Base-by-base conservation (phyloP, 1,284 basidiomycete species). In the Singerocomus inundabilis region DNA sequence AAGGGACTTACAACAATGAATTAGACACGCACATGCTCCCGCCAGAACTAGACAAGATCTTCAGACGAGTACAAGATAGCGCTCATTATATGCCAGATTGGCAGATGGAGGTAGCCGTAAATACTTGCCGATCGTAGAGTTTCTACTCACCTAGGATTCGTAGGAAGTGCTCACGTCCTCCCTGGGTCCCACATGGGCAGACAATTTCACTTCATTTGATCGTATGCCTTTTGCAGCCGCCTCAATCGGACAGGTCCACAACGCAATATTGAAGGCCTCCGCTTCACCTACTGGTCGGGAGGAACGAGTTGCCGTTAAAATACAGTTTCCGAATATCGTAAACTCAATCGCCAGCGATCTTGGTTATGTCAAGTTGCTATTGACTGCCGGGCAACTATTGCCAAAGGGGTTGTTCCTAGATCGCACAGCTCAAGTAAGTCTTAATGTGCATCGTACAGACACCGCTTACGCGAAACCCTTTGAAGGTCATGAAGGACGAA, bases 1-100 rank as follows among this genome's bases (percentile, higher is more conserved):
- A 35, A 18, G 1, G 7, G 2, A 30, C 52, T 53, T 16, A 61
- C 29, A 38, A 7, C 9, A 6, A 25, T 16, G 28, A 26, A 16
- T 9, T 53, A 90, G 93, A 98, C 68, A 90, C 91, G 5, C 88
- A 94, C 62, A 77, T 90, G 52, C 76, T 99, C 0, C 93, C 96
- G 1, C 84, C 89, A 0, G 92, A 97, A 61, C 75, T 98, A 8
- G 94, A 98, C 64, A 79, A 84, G 50, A 88, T 99, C 30, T 84
- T 99, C 62, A 80, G 93, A 39, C 79, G 89, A 35, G 94, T 99
- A 0, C 96, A 99, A 68, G 91, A 96, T 60, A 85, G 88, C 59
- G 97, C 97, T 2, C 93, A 99, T 69, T 98, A 98, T 69, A 99
- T 98, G 95, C 97, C 96, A 0, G 87, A 94, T 57, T 95, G 89